Evolutionary conservation across 768 basidiomycete species (phyloP).

Genomic region (Royoungia palumana): DNA sequence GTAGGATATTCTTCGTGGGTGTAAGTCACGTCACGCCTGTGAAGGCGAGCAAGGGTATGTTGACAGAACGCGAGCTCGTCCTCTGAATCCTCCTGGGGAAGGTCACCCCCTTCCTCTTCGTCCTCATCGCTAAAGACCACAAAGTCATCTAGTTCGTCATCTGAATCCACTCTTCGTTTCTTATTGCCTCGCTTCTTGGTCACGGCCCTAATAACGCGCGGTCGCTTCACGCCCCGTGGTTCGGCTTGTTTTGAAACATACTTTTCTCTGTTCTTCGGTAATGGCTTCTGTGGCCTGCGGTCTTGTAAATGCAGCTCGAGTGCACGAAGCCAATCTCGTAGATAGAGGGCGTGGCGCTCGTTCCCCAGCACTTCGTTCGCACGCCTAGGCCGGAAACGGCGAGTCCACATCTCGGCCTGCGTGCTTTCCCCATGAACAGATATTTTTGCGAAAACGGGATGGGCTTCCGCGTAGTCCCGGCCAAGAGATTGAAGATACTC

Average conservation of each 20-base stretch:
- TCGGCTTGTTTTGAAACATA: conserved; percentile 23
- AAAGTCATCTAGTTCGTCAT: conserved; percentile 56
- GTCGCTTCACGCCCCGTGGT: conserved; percentile 50
- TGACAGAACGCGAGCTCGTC: conserved; percentile 32
- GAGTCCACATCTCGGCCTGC: conserved; percentile 56
- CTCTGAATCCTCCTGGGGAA: conserved; percentile 37
- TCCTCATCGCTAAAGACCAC: conserved; percentile 45
- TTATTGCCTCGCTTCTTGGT: conserved; percentile 48
- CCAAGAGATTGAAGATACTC: conserved; percentile 11
- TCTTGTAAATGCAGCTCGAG: conserved; percentile 51
- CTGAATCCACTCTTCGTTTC: conserved; percentile 49
- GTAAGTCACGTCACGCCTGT: not conserved
- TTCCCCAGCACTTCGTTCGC: conserved; percentile 81
- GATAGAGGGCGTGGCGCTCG: conserved; percentile 60
- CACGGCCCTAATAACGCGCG: conserved; percentile 56
- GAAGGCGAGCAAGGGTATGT: conserved; percentile 21
- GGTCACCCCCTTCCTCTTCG: conserved; percentile 30
- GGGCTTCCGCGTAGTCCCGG: conserved; percentile 26
- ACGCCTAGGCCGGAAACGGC: conserved; percentile 69
- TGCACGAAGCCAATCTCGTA: conserved; percentile 78
- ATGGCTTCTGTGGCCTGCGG: conserved; percentile 5
- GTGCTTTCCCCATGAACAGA: conserved; percentile 16
- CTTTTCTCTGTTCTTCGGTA: conserved; percentile 6
- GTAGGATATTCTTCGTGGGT: not conserved
- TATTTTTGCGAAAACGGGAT: conserved; percentile 52